Evolutionary conservation across 306 rosid species (phyloP).

Genomic region (Corylus avellana): DNA sequence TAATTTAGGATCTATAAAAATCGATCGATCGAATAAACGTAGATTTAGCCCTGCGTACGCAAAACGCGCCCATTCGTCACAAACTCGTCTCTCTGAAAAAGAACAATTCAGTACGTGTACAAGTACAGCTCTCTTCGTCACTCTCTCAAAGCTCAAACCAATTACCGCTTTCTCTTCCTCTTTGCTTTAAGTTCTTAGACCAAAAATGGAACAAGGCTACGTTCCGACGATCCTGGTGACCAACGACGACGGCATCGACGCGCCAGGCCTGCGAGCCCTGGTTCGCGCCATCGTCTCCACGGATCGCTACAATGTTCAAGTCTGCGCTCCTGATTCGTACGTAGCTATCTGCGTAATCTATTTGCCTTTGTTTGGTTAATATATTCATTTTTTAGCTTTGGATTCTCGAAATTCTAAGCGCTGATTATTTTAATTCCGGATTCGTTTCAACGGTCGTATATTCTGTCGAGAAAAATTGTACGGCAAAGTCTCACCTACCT

Average conservation of each 20-base stretch:
- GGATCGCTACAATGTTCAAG: constrained; percentile 57
- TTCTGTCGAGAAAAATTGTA: neutral
- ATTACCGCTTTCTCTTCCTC: neutral
- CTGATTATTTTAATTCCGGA: neutral
- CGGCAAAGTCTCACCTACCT: neutral
- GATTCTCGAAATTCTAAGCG: neutral
- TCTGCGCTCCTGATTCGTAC: constrained; percentile 93
- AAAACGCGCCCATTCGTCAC: neutral
- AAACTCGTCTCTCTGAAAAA: neutral
- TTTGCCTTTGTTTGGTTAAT: neutral
- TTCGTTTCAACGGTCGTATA: neutral
- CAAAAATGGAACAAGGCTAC: constrained; percentile 46
- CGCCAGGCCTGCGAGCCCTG: constrained; percentile 78
- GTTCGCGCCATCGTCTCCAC: constrained; percentile 71
- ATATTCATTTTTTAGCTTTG: neutral
- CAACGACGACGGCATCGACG: constrained; percentile 96
- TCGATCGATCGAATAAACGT: too few relatives aligned
- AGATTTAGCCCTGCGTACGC: neutral
- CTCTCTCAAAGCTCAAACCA: neutral
- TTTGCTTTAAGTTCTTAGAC: neutral
- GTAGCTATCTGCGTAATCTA: neutral
- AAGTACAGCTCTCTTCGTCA: too few relatives aligned
- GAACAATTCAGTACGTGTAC: too few relatives aligned
- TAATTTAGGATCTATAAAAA: too few relatives aligned
- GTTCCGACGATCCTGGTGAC: constrained; percentile 68